Evolutionary conservation across 2,329 filamentous ascomycete species (phyloP).

Genomic region (Chrysosporium keratinophilum): DNA sequence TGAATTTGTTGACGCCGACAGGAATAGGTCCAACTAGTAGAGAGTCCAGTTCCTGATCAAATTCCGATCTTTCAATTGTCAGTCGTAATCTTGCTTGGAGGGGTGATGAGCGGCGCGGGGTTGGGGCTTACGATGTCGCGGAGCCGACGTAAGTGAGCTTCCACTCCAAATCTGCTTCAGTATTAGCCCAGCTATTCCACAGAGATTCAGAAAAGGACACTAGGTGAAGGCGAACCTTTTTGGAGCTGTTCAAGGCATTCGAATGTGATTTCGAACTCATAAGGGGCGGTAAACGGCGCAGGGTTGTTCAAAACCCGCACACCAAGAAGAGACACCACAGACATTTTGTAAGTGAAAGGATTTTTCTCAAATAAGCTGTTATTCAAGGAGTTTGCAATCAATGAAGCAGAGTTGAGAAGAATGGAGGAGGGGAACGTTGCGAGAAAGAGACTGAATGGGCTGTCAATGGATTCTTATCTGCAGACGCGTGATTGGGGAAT

Average conservation of each 20-base stretch:
- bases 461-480: neutral
- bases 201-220: conserved; percentile 12
- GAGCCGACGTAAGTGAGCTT: conserved; percentile 98
- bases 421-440: neutral
- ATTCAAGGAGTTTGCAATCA: neutral
- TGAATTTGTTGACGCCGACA: conserved; percentile 94
- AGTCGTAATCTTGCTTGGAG: neutral
- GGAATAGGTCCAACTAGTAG: conserved; percentile 96
- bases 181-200: conserved; percentile 5
- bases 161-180: conserved; percentile 78
- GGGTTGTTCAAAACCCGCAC: conserved; percentile 97
- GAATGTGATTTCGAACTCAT: conserved; percentile 97
- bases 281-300: conserved; percentile 81
- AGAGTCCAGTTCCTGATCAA: conserved; percentile 96
- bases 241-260: conserved; percentile 91
- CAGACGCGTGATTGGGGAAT: conserved; percentile 3
- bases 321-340: conserved; percentile 87
- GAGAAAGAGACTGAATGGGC: neutral
- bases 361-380: neutral
- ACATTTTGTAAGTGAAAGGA: conserved; percentile 50
- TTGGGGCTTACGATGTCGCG: conserved; percentile 70
- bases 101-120: conserved; percentile 1
- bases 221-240: conserved; percentile 53
- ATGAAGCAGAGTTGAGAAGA: neutral
- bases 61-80: conserved; percentile 59